Evolutionary conservation across 495 filamentous ascomycete genomes (phyloP), one percentile per base, ranked within the genome.

Genomic region (Podospora australis): DNA sequence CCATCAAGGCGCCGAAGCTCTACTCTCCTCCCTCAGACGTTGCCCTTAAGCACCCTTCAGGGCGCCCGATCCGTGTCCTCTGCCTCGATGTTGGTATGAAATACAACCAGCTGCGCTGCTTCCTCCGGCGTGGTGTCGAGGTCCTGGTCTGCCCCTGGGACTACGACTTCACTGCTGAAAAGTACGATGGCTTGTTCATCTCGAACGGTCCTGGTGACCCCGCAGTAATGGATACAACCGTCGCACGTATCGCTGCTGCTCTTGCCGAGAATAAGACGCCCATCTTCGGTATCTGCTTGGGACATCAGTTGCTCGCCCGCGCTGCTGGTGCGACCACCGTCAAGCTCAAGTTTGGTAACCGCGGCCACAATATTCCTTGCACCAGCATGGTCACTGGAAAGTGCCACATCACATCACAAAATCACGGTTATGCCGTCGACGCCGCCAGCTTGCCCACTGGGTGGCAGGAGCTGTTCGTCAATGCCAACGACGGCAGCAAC

Each of bases 281-380:
- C 11, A 83, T 98, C 25, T 97, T 98, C 56, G 92, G 90, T 62
- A 98, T 98, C 55, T 98, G 92, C 70, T 69, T 98, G 49, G 92
- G 92, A 43, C 92, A 98, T 62, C 92, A 97, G 69, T 75, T 98
- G 46, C 83, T 98, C 30, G 88, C 92, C 16, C 79, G 92, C 51
- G 88, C 92, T 21, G 84, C 89, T 17, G 92, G 92, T 44, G 92
- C 91, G 29, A 77, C 79, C 24, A 98, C 92, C 2, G 62, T 72
- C 48, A 98, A 98, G 72, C 94, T 98, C 86, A 96, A 96, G 74
- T 98, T 96, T 59, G 92, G 92, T 69, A 98, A 98, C 70, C 87
- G 92, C 58, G 92, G 92, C 29, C 90, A 96, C 74, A 98, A 98
- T 64, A 96, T 98, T 61, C 92, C 92, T 21, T 96, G 92, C 73